phyloP scores from a whole-genome alignment of 768 basidiomycete genomes.

The Boletus pseudo-olivaceus region DNA sequence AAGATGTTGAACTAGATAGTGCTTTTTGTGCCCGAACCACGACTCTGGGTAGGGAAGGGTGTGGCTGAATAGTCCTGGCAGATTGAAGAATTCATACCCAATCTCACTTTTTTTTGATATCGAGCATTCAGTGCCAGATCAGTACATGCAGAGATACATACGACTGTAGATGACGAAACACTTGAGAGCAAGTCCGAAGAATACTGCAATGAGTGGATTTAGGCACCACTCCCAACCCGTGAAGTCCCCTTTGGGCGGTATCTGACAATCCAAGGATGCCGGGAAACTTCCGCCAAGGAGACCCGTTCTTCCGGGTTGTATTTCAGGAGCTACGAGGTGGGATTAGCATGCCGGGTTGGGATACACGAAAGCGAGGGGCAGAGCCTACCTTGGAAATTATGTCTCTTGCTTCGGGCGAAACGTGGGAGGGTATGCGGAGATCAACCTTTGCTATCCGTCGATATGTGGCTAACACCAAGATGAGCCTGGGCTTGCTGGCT shows the following conservation, averaged over 20 bases:
- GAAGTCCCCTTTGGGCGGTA: slow-evolving; percentile 51
- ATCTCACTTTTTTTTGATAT: neutral
- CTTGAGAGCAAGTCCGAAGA: neutral
- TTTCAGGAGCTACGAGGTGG: slow-evolving; percentile 63
- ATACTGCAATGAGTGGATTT: neutral
- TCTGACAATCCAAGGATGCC: slow-evolving; percentile 85
- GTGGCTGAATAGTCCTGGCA: neutral
- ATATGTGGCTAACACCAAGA: slow-evolving; percentile 66
- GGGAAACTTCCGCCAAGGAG: slow-evolving; percentile 66
- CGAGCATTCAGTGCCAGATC: neutral
- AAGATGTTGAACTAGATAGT: neutral
- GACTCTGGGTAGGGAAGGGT: neutral
- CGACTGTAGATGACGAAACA: slow-evolving; percentile 8
- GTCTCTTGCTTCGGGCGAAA: slow-evolving; percentile 44
- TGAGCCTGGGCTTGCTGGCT: slow-evolving; percentile 6
- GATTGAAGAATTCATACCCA: neutral
- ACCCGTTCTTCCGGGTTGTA: slow-evolving; percentile 77
- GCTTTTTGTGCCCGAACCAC: neutral
- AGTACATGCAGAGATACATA: slow-evolving; percentile 15
- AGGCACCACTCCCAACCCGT: slow-evolving; percentile 25
- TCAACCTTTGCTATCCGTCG: slow-evolving; percentile 87
- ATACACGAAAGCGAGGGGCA: neutral
- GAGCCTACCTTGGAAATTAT: slow-evolving; percentile 40
- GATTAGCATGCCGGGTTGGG: slow-evolving; percentile 12
- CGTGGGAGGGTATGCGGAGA: slow-evolving; percentile 45